Evolutionary conservation across 2,329 filamentous ascomycete genomes (phyloP), one percentile per base, ranked within the genome.

Genomic region (Verticillium zaregamsianum): DNA sequence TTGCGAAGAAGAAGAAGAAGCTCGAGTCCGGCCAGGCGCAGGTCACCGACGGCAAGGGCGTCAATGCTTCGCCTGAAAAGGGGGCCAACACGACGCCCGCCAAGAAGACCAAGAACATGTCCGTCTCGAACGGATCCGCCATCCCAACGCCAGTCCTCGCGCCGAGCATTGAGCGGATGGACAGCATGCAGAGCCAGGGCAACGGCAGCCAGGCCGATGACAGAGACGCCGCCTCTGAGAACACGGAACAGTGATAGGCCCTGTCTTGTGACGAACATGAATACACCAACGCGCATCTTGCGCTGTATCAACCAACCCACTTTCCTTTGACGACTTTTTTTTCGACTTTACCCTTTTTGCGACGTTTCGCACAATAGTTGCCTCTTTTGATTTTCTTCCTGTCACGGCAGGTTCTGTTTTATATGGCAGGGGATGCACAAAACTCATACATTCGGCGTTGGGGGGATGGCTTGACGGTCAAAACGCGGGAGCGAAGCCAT

Each of bases 1-100:
- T 92, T 66, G 90, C 91, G 61, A 93, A 93, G 80, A 95, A 94
- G 78, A 93, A 91, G 79, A 91, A 93, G 79, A 94, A 94, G 79
- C 77, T 85, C 74, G 89, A 87, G 64, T 66, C 68, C 33, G 73
- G 71, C 1, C 65, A 67, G 75, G 89, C 77, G 63, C 86, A 78
- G 71, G 83, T 82, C 25, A 81, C 81, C 6, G 80, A 81, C 61
- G 80, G 78, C 55, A 77, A 75, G 65, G 63, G 63, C 62, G 69
- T 77, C 65, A 75, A 76, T 49, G 69, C 69, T 2, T 71, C 73
- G 1, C 69, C 72, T 2, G 73, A 72, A n/a, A 76, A 77, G 63
- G 68, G 64, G 59, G 62, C 65, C 68, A 78, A 73, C 60, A 72
- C 75, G 31, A 78, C 79, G 23, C 77, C 79, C 2, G 74, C 74